Base-by-base conservation (phyloP, 2,329 filamentous ascomycete genomes). In the Xenoacremonium recifei region DNA sequence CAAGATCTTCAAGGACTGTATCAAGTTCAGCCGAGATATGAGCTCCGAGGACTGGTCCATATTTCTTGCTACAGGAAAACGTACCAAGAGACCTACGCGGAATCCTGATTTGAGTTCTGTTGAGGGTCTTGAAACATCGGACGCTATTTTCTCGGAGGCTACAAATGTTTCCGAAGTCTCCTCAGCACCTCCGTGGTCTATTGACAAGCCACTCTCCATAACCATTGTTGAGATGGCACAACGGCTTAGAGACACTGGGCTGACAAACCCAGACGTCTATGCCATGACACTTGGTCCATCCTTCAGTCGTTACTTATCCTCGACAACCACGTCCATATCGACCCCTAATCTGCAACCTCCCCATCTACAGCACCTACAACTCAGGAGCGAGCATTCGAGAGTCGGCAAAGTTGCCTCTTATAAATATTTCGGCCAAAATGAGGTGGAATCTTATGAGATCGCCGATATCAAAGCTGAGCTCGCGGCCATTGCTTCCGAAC, bases 1-100 rank as follows among this genome's bases (percentile, higher is more conserved):
- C 23, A 72, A 72, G 40, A 64, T 82, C 5, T 82, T 77, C 64
- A 81, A 80, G 50, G 79, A 83, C 50, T 84, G 80, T 50, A 69
- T 84, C 47, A 79, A 78, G 48, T 82, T 75, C 42, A 63, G 75
- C 35, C 68, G 79, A 33, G 77, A 82, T 6, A 70, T 80, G 21
- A 77, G 72, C 11, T 54, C 71, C 2, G 72, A 75, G 17, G 79
- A 83, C 49, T 82, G 79, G 79, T 65, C 70, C 6, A 63, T 71
- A 15, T 80, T 77, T 44, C 64, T 79, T 17, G 70, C 74, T 3
- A 78, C 75, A 0, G 77, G 66, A 3, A 69, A 66, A 38, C 59
- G 63, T n/a, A 52, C 50, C 20, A 64, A 60, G 39, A 57, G 47
- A 19, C 49, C 55, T 4, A 45, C 53, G n/a, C 55, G 47, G 18